Evolutionary conservation across 1,139 yeast genomes (phyloP).

Genomic region (Blastobotrys buckinghamii): DNA sequence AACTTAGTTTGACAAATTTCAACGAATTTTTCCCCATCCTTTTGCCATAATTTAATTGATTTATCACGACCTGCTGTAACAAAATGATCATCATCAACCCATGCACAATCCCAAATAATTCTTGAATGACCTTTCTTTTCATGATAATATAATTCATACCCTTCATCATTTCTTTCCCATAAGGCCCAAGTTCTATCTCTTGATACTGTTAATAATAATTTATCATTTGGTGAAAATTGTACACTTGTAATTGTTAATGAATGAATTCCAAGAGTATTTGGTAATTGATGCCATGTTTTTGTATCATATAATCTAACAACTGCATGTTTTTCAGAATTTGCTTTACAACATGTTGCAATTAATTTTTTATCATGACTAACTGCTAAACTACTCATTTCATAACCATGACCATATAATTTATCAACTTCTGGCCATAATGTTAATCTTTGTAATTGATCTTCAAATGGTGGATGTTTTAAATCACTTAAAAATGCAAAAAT

Average conservation of each 20-base stretch:
- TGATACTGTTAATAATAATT: slow-evolving; percentile 69
- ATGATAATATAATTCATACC: slow-evolving; percentile 40
- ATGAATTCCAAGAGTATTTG: slow-evolving; percentile 51
- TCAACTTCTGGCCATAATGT: slow-evolving; percentile 94
- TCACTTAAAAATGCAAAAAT: slow-evolving; percentile 31
- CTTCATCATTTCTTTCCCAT: slow-evolving; percentile 52
- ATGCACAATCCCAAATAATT: slow-evolving; percentile 93
- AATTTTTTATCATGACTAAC: slow-evolving; percentile 57
- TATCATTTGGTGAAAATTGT: slow-evolving; percentile 67
- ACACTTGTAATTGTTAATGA: slow-evolving; percentile 79
- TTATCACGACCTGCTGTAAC: slow-evolving; percentile 89
- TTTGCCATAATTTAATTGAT: slow-evolving; percentile 65
- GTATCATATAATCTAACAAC: slow-evolving; percentile 72
- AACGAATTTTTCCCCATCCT: slow-evolving; percentile 18
- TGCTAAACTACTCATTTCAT: slow-evolving; percentile 80
- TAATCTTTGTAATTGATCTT: slow-evolving; percentile 84
- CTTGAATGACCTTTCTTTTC: slow-evolving; percentile 75
- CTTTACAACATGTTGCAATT: slow-evolving; percentile 87
- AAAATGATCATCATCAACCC: slow-evolving; percentile 47
- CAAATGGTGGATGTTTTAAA: slow-evolving; percentile 64
- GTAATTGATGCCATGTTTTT: slow-evolving; percentile 54
- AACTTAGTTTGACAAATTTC: slow-evolving; percentile 27
- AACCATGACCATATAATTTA: slow-evolving; percentile 95
- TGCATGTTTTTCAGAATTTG: slow-evolving; percentile 80
- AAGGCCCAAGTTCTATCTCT: slow-evolving; percentile 84